These are phyloP conservation scores for Candida methanosorbosa DNA, from an alignment of 805 yeast genomes.

Conservation along the genomic window DNA sequence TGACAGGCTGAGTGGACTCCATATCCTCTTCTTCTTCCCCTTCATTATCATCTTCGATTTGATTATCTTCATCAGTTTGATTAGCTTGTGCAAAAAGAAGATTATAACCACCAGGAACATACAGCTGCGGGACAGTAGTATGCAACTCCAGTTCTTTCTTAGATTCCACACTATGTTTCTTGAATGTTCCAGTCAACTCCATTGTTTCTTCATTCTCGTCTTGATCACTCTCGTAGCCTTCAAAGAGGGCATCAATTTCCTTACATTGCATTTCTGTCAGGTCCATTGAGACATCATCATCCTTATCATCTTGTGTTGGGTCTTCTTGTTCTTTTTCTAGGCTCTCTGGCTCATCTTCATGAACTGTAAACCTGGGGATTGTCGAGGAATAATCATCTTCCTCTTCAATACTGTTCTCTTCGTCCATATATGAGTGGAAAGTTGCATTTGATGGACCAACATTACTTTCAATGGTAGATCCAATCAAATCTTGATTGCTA, in stretches of 20 bases:
- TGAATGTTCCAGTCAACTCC: constrained; percentile 10
- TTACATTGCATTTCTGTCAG: background rate
- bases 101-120: background rate
- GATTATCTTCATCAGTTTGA: background rate
- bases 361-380: no score
- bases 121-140: background rate
- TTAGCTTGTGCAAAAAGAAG: no score
- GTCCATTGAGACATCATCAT: constrained; percentile 1
- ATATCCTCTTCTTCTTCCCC: constrained; percentile 6
- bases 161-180: no score
- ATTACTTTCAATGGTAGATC: no score
- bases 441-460: no score
- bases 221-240: constrained; percentile 3
- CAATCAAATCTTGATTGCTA: no score
- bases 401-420: constrained; percentile 1
- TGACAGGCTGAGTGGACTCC: constrained; percentile 10
- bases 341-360: no score
- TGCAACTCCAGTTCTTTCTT: background rate
- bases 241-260: constrained; percentile 3
- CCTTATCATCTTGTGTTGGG: constrained; percentile 5
- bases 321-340: no score
- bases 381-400: constrained; percentile 9
- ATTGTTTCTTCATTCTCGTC: constrained; percentile 8
- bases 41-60: background rate
- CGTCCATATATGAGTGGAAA: background rate